Base-by-base conservation (phyloP, 805 yeast genomes). In the Saturnispora saitoi region DNA sequence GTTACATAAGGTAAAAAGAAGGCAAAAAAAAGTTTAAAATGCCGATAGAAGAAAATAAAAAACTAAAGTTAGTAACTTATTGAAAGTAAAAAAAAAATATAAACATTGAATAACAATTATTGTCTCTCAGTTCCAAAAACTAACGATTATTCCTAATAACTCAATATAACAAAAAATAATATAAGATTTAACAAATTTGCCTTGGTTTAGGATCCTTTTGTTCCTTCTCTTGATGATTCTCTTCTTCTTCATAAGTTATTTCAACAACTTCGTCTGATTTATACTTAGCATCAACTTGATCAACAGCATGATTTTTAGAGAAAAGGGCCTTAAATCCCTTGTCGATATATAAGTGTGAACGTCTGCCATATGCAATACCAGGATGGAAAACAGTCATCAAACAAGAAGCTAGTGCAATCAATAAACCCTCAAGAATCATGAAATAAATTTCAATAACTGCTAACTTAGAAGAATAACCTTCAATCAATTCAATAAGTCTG, bases 381-480 rank as follows among this genome's bases (percentile, higher is more conserved):
- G 95, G 95, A 59, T 83, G 81, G 59, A 75, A 70, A 1, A 76
- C 61, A 0, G 85, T 67, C 58, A 80, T 63, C 4, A 70, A 60
- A 3, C 73, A 59, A 26, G 65, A 64, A 0, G 82, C 76, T 4
- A 80, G 41, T 0, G 75, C 60, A 64, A 83, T 72, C 83, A 82
- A 77, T 47, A 82, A 58, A 2, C 80, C 81, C 55, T 83, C 90
- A 17, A 83, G 63, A 15, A 75, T 69, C 60, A 82, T 67, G 56
- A 83, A 76, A 56, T 75, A 80, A 42, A 69, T 63, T 60, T 83
- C 88, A 47, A 75, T 77, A 2, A 71, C 68, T 43, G 85, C 82
- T 56, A 88, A 67, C 49, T 63, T 70, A 1, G 95, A 91, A 6
- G 59, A 51, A 83, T 90, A 86, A 12, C 90, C 91, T 58, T 80